These are phyloP conservation scores for Platanthera zijinensis DNA, from an alignment of 106 monocot genomes.

Conservation along the genomic window DNA sequence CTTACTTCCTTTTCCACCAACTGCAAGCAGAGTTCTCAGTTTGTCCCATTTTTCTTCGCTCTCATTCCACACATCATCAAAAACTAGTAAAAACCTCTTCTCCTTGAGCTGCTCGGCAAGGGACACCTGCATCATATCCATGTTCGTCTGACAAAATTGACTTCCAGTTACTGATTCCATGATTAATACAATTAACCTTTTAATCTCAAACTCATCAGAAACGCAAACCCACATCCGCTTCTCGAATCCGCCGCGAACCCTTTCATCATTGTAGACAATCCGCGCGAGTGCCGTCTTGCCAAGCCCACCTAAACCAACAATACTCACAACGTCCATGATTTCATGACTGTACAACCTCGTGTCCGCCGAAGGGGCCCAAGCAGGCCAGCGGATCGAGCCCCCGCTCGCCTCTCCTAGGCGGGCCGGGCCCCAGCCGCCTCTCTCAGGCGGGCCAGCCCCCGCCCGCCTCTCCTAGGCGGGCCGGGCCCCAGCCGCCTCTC, in stretches of 20 bases:
- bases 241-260: constrained; percentile 20
- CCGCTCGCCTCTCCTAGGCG: too few species aligned
- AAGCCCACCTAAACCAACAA: constrained; percentile 43
- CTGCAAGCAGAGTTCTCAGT: constrained; percentile 11
- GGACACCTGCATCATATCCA: background rate
- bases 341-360: too few species aligned
- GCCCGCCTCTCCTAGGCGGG: too few species aligned
- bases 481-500: too few species aligned
- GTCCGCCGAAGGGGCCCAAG: too few species aligned
- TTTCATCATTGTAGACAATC: constrained; percentile 27
- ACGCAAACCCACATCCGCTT: background rate
- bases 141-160: background rate
- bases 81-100: constrained; percentile 22
- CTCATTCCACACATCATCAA: constrained; percentile 45
- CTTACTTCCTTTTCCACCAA: constrained; percentile 15
- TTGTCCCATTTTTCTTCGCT: constrained; percentile 14
- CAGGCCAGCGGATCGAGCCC: too few species aligned
- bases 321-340: constrained; percentile 16
- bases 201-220: too few species aligned
- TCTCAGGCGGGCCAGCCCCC: too few species aligned
- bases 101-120: background rate
- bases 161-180: too few species aligned
- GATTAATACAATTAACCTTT: too few species aligned
- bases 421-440: too few species aligned
- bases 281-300: constrained; percentile 41